Evolutionary conservation across 129 eudicot genomes (phyloP).

Genomic region (Kitagawia praeruptora): DNA sequence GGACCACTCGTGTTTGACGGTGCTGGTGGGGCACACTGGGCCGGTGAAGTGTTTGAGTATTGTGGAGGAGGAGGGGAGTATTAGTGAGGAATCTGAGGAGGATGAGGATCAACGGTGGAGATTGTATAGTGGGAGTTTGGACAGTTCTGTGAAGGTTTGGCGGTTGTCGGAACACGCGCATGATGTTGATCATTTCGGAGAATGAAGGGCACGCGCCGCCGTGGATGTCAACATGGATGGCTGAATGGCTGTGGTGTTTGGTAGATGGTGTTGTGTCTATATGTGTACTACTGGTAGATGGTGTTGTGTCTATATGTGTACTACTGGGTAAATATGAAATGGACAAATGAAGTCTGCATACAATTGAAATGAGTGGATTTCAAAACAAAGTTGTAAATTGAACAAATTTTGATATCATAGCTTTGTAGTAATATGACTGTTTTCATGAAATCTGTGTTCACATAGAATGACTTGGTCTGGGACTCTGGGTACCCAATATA

Average conservation of each 20-base stretch:
- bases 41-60: conserved; percentile 72
- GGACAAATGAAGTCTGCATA: neutral
- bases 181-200: neutral
- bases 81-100: neutral
- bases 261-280: neutral
- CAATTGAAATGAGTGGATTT: neutral
- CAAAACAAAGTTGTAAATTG: neutral
- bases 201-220: neutral
- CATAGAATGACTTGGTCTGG: too few relatives aligned
- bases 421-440: neutral
- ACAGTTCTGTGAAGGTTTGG: conserved; percentile 66
- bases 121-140: conserved; percentile 73
- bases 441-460: too few relatives aligned
- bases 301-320: neutral
- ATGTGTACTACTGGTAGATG: neutral
- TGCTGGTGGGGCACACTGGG: conserved; percentile 58
- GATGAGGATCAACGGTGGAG: conserved; percentile 33
- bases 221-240: neutral
- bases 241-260: neutral
- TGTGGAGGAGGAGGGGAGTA: conserved; percentile 23
- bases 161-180: conserved; percentile 46
- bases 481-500: too few relatives aligned
- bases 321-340: neutral
- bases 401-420: neutral
- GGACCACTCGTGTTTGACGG: conserved; percentile 46